Conservation (phyloP, 2,329 filamentous ascomycete species). For the Cladosporium sp. region DNA sequence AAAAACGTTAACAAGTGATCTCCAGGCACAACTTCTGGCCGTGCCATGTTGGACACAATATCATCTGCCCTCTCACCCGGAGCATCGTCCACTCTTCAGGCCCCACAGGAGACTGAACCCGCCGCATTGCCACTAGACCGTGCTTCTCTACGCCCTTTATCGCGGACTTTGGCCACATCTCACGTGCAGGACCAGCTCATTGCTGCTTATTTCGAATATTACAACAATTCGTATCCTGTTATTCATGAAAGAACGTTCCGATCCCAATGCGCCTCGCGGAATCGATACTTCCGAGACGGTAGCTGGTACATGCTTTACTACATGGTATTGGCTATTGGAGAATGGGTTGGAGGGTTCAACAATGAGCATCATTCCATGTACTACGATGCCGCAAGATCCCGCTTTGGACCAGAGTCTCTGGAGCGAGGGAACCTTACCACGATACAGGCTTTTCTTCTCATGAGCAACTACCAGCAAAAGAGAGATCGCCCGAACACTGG, state of each 20-base stretch:
- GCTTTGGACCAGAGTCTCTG: neutral
- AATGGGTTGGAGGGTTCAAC: slow-evolving; percentile 14
- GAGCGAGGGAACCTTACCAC: slow-evolving; percentile 12
- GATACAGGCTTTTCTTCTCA: slow-evolving; percentile 16
- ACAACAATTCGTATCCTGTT: slow-evolving; percentile 17
- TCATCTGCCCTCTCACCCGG: neutral
- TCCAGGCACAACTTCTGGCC: slow-evolving; percentile 12
- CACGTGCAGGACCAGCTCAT: slow-evolving; percentile 14
- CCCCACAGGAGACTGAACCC: slow-evolving; percentile 13
- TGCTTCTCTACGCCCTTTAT: slow-evolving; percentile 16
- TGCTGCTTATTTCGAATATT: slow-evolving; percentile 16
- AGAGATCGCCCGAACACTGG: slow-evolving; percentile 48
- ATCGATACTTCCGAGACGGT: neutral
- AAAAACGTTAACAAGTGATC: neutral
- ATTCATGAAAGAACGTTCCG: slow-evolving; percentile 16
- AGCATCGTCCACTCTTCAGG: slow-evolving; percentile 8
- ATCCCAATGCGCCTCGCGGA: slow-evolving; percentile 8
- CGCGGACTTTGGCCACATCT: slow-evolving; percentile 15
- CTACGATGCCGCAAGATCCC: slow-evolving; percentile 14
- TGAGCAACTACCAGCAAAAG: slow-evolving; percentile 48
- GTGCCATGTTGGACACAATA: slow-evolving; percentile 14
- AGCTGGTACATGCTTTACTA: slow-evolving; percentile 17
- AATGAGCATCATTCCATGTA: slow-evolving; percentile 11
- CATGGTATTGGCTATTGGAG: slow-evolving; percentile 17
- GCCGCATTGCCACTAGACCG: neutral